Percentiles rank a stretch among this genome's conserved stretches.
phyloP scores from a whole-genome alignment of 805 yeast genomes.

The Candida pini region DNA sequence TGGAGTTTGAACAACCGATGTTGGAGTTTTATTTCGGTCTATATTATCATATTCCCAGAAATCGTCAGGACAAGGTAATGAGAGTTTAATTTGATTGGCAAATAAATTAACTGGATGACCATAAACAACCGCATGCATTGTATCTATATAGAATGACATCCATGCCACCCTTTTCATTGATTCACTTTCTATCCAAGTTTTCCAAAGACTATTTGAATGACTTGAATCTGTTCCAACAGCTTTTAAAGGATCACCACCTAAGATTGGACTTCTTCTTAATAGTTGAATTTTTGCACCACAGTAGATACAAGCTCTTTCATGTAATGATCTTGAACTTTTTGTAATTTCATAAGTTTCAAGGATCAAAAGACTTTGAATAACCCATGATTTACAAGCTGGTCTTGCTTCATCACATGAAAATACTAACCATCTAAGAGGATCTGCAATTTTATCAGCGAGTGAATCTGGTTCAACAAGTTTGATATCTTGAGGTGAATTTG shows the following conservation, averaged over 20 bases:
- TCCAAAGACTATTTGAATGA: slow-evolving; percentile 27
- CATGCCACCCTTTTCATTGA: slow-evolving; percentile 67
- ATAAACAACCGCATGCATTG: slow-evolving; percentile 65
- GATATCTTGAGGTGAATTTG: slow-evolving; percentile 3
- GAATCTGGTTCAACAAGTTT: slow-evolving; percentile 14
- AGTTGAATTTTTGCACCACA: slow-evolving; percentile 48
- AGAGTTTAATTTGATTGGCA: slow-evolving; percentile 49
- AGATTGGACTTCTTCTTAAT: slow-evolving; percentile 40
- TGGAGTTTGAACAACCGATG: slow-evolving; percentile 15
- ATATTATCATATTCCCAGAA: slow-evolving; percentile 36
- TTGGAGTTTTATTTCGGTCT: slow-evolving; percentile 13
- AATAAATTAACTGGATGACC: slow-evolving; percentile 54
- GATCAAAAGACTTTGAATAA: slow-evolving; percentile 41
- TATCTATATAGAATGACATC: slow-evolving; percentile 71
- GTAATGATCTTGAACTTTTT: slow-evolving; percentile 36
- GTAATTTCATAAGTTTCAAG: slow-evolving; percentile 45
- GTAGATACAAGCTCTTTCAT: slow-evolving; percentile 46
- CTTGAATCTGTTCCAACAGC: slow-evolving; percentile 24
- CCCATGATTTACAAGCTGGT: slow-evolving; percentile 45
- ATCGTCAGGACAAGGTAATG: slow-evolving; percentile 53
- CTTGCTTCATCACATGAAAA: slow-evolving; percentile 40
- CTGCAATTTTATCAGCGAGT: slow-evolving; percentile 37
- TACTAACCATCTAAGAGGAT: slow-evolving; percentile 47
- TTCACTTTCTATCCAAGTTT: slow-evolving; percentile 71
- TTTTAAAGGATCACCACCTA: slow-evolving; percentile 37